Conservation (phyloP, 345 rosid species). For the Citrus hindsii region DNA sequence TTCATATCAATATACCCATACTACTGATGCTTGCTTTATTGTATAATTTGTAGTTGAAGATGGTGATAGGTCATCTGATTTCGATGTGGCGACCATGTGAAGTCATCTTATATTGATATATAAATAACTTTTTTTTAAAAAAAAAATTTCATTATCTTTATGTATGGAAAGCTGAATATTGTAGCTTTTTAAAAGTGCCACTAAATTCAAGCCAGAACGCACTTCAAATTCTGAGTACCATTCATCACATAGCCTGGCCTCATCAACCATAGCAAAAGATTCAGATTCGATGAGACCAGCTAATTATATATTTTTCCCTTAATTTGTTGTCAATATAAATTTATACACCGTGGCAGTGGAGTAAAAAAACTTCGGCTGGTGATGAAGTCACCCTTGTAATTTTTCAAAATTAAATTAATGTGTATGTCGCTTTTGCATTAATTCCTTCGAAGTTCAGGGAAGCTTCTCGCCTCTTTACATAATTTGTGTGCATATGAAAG, state of each 20-base stretch:
- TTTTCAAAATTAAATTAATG: too few relatives aligned
- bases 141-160: conserved; percentile 11
- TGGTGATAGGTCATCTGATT: conserved; percentile 22
- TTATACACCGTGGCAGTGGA: too few relatives aligned
- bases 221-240: not conserved
- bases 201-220: conserved; percentile 5
- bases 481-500: too few relatives aligned
- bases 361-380: too few relatives aligned
- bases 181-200: conserved; percentile 27
- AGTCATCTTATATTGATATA: not conserved
- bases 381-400: too few relatives aligned
- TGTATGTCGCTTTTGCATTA: too few relatives aligned
- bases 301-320: too few relatives aligned
- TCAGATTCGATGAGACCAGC: not conserved
- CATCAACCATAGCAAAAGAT: not conserved
- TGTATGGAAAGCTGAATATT: conserved; percentile 22
- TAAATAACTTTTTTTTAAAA: too few relatives aligned
- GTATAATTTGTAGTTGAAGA: conserved; percentile 13
- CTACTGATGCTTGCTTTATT: conserved; percentile 6
- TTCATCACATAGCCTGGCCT: conserved; percentile 12
- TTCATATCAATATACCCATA: not conserved
- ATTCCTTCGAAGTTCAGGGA: too few relatives aligned
- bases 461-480: too few relatives aligned
- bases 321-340: too few relatives aligned
- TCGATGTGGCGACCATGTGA: conserved; percentile 30